Conservation (phyloP, 176 grass and related monocot genomes). For the Carex pumila region DNA sequence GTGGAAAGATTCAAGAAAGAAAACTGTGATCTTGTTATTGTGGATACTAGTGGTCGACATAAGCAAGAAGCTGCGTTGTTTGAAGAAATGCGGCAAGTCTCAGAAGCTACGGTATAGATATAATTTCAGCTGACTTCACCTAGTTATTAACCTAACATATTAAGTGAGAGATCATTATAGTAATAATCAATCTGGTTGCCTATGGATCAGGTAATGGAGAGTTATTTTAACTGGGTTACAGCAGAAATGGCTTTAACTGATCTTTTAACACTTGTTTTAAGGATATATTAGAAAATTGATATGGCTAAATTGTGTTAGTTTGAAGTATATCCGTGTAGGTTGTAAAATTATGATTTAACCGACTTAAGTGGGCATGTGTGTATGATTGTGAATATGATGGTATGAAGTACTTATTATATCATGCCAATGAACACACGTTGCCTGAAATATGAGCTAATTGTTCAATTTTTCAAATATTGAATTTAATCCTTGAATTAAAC, state of each 20-base stretch:
- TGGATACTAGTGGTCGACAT: constrained; percentile 94
- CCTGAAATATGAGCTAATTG: not conserved
- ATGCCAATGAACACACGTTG: not conserved
- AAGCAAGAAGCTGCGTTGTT: constrained; percentile 89
- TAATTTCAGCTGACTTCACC: constrained; percentile 7
- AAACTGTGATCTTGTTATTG: constrained; percentile 90
- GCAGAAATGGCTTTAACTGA: not conserved
- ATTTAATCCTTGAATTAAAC: too few relatives aligned
- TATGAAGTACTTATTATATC: not conserved
- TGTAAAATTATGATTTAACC: not conserved
- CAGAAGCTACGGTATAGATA: constrained; percentile 72
- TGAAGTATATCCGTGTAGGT: not conserved
- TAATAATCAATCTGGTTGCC: not conserved
- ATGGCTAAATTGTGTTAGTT: not conserved
- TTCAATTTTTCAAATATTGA: not conserved
- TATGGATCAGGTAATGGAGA: not conserved
- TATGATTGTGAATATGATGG: not conserved
- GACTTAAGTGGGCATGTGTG: not conserved
- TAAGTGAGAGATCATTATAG: not conserved
- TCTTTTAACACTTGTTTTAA: not conserved
- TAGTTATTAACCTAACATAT: not conserved
- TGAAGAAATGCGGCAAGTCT: constrained; percentile 99
- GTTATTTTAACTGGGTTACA: not conserved
- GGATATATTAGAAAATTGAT: not conserved
- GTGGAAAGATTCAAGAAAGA: constrained; percentile 96